phyloP scores from a whole-genome alignment of 2,329 filamentous ascomycete species.

The Fusarium liriodendri region DNA sequence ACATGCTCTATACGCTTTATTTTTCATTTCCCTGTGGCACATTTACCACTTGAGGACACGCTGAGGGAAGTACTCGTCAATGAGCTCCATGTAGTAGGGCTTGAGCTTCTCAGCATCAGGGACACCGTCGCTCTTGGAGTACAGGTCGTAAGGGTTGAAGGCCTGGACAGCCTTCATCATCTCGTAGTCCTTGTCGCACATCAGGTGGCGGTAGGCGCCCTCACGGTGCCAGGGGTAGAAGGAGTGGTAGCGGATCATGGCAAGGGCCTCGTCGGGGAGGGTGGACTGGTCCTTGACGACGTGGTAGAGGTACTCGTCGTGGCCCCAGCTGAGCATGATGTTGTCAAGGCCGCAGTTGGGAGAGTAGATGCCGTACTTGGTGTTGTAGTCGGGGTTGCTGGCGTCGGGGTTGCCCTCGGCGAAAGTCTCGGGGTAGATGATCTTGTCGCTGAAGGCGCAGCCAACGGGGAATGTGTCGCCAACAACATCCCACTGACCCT shows the following conservation, averaged over 20 bases:
- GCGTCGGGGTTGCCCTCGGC: constrained; percentile 76
- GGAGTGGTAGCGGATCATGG: constrained; percentile 93
- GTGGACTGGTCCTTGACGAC: constrained; percentile 85
- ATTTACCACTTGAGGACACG: constrained; percentile 53
- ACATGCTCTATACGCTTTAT: constrained; percentile 9
- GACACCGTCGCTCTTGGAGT: constrained; percentile 89
- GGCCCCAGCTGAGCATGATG: constrained; percentile 90
- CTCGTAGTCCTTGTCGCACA: constrained; percentile 82
- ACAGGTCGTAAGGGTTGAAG: constrained; percentile 92
- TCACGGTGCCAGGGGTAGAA: constrained; percentile 94
- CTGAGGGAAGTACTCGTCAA: constrained; percentile 57
- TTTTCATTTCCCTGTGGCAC: neutral
- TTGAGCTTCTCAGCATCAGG: constrained; percentile 83
- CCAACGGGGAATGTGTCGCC: constrained; percentile 87
- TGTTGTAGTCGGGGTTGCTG: constrained; percentile 77
- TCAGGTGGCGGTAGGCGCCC: constrained; percentile 83
- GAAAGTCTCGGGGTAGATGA: constrained; percentile 87
- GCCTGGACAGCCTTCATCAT: constrained; percentile 86
- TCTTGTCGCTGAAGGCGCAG: constrained; percentile 78
- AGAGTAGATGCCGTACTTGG: constrained; percentile 82
- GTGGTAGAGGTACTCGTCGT: constrained; percentile 89
- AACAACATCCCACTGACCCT: constrained; percentile 93
- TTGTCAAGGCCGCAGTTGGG: constrained; percentile 86
- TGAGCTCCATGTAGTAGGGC: constrained; percentile 58
- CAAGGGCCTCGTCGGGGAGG: constrained; percentile 83